Evolutionary conservation across 805 yeast species (phyloP).

Genomic region (Kazachstania psychrophila): DNA sequence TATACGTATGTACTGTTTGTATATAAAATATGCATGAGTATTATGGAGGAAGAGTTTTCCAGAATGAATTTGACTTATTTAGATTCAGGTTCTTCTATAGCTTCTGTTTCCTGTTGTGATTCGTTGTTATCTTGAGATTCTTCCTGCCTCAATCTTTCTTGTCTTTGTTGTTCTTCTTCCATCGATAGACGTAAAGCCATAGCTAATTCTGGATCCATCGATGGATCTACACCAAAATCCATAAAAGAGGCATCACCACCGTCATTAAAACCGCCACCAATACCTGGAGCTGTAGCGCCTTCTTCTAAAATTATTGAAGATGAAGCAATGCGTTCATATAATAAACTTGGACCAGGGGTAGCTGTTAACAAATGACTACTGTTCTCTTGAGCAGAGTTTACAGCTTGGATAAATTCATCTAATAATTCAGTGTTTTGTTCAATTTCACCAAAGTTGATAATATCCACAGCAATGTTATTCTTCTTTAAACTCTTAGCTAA

Average conservation of each 20-base stretch:
- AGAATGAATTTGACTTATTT: background rate
- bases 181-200: slow-evolving; percentile 87
- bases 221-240: slow-evolving; percentile 73
- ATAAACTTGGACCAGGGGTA: slow-evolving; percentile 77
- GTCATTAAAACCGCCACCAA: slow-evolving; percentile 36
- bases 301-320: slow-evolving; percentile 72
- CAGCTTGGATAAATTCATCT: slow-evolving; percentile 66
- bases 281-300: slow-evolving; percentile 32
- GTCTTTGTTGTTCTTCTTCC: slow-evolving; percentile 91
- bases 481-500: slow-evolving; percentile 90
- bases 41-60: background rate
- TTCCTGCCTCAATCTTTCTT: slow-evolving; percentile 54
- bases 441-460: slow-evolving; percentile 89
- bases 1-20: background rate
- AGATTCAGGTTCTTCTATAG: slow-evolving; percentile 2
- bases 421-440: slow-evolving; percentile 64
- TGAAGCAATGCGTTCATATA: slow-evolving; percentile 71
- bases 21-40: too few species aligned
- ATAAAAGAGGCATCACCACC: slow-evolving; percentile 45
- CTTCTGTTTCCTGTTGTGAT: background rate
- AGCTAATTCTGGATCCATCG: slow-evolving; percentile 94
- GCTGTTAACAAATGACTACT: slow-evolving; percentile 76
- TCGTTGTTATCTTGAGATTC: slow-evolving; percentile 13
- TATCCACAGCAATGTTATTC: slow-evolving; percentile 81
- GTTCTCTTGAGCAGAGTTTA: slow-evolving; percentile 54